phyloP scores from a whole-genome alignment of 2,329 filamentous ascomycete genomes.

The Penicillium sp. region DNA sequence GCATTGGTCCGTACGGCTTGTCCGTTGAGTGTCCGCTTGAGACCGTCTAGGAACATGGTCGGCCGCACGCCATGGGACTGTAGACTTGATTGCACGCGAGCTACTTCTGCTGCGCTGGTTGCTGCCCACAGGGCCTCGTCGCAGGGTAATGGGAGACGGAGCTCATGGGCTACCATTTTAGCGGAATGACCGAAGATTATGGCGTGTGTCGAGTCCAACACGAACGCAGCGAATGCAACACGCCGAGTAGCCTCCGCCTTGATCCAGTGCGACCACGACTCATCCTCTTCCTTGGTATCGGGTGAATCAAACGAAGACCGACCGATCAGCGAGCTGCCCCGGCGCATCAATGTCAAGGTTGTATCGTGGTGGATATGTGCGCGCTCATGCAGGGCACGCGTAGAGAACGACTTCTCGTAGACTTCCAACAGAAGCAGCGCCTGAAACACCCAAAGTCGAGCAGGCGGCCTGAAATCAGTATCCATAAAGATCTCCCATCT shows the following conservation, averaged over 20 bases:
- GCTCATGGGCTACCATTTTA: conserved; percentile 95
- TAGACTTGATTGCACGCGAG: conserved; percentile 75
- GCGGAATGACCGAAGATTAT: conserved; percentile 98
- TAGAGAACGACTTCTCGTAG: conserved; percentile 98
- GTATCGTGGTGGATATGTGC: conserved; percentile 97
- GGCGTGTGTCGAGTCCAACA: conserved; percentile 92
- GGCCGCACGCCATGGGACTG: conserved; percentile 79
- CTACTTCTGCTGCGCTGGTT: conserved; percentile 81
- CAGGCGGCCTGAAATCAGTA: conserved; percentile 81
- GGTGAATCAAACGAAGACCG: conserved; percentile 82
- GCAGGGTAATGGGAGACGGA: conserved; percentile 85
- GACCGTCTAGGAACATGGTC: conserved; percentile 81
- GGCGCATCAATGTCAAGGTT: conserved; percentile 89
- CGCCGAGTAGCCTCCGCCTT: conserved; percentile 86
- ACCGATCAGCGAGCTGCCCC: conserved; percentile 86
- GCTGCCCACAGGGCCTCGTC: conserved; percentile 93
- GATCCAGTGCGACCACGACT: conserved; percentile 97
- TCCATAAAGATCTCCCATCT: conserved; percentile 96
- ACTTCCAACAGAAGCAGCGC: conserved; percentile 82
- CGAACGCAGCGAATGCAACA: conserved; percentile 88
- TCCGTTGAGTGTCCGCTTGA: conserved; percentile 85
- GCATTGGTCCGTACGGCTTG: conserved; percentile 85
- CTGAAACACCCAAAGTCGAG: conserved; percentile 95
- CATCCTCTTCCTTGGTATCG: conserved; percentile 69
- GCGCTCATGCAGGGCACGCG: conserved; percentile 83